Percentiles rank a stretch among this genome's conserved stretches.
Conservation (phyloP, 805 yeast genomes). For the Wickerhamomyces silvicola region DNA sequence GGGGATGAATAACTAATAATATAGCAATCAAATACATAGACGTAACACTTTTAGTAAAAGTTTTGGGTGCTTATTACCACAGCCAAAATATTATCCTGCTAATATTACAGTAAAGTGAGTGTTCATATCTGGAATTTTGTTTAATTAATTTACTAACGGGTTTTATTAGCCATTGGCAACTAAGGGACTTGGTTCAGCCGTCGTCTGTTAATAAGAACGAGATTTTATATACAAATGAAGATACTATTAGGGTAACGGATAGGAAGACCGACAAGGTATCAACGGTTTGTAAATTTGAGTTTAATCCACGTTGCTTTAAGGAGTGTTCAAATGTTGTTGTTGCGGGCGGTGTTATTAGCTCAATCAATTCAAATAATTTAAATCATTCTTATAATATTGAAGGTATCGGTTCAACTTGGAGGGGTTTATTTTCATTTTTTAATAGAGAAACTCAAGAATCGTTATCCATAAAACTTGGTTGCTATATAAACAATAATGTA, state of each 20-base stretch:
- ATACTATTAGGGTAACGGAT: conserved; percentile 41
- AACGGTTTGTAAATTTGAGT: conserved; percentile 45
- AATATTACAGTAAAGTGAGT: too few species aligned
- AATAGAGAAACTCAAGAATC: conserved; percentile 42
- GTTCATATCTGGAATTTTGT: too few species aligned
- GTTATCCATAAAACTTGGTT: conserved; percentile 59
- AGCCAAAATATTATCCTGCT: too few species aligned
- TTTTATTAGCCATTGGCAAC: conserved; percentile 73
- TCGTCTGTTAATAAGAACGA: conserved; percentile 34
- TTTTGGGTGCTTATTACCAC: too few species aligned
- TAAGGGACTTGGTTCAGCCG: conserved; percentile 64
- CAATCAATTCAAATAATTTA: too few species aligned
- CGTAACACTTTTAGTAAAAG: too few species aligned
- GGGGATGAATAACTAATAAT: too few species aligned
- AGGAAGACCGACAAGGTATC: conserved; percentile 27
- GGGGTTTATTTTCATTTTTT: conserved; percentile 60
- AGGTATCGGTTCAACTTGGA: conserved; percentile 28
- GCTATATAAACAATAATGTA: conserved; percentile 79
- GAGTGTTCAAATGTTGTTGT: conserved; percentile 47
- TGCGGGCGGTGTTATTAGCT: conserved; percentile 45
- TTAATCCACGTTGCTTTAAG: conserved; percentile 65
- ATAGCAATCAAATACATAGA: too few species aligned
- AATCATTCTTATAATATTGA: too few species aligned
- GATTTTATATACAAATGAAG: conserved; percentile 54
- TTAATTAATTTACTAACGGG: too few species aligned